Evolutionary conservation across 2,329 filamentous ascomycete species (phyloP), one percentile per base, ranked within the genome.

Genomic region (Fusarium phyllophilum): DNA sequence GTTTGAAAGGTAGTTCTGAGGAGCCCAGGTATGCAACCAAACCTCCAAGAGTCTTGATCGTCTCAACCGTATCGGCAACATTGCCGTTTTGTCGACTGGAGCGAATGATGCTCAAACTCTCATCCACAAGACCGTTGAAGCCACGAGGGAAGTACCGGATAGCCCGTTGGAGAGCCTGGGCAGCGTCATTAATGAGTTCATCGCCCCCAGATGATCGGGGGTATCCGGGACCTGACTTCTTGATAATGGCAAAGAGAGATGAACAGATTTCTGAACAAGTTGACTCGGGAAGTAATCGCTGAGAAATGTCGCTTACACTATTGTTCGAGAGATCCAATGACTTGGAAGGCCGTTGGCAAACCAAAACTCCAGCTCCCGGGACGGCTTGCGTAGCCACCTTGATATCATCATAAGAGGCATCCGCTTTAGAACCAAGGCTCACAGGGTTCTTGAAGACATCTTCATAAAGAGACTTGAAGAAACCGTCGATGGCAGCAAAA

Each of bases 11-110:
- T 1, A 84, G 66, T 45, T 83, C 80, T 3, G 86, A 87, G 75
- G 86, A 88, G 34, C 86, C 86, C 54, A 89, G 81, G 61, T 84
- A 86, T 7, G 85, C 85, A 6, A 90, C 73, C 5, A 86, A 82
- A 15, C 83, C 81, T 8, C 86, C 81, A 6, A 87, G 79, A 34
- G 77, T 78, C 36, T 81, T 79, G 10, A 85, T 79, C 14, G 72
- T 75, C 46, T 79, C 73, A 9, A 75, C 72, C 9, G 78, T 75
- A 15, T 80, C 75, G 4, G 71, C 38, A 15, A 61, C 65, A 9
- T 73, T 66, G 18, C 59, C 58, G 8, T 72, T 59, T 29, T 70
- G 60, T 62, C 79, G 78, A 44, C 75, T 77, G 6, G 71, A 54
- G 17, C 76, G 78, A 31, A 83, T 75, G 12, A 79, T 71, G 8